Evolutionary conservation across 495 filamentous ascomycete genomes (phyloP), one percentile per base, ranked within the genome.

Genomic region (Zalerion maritima): DNA sequence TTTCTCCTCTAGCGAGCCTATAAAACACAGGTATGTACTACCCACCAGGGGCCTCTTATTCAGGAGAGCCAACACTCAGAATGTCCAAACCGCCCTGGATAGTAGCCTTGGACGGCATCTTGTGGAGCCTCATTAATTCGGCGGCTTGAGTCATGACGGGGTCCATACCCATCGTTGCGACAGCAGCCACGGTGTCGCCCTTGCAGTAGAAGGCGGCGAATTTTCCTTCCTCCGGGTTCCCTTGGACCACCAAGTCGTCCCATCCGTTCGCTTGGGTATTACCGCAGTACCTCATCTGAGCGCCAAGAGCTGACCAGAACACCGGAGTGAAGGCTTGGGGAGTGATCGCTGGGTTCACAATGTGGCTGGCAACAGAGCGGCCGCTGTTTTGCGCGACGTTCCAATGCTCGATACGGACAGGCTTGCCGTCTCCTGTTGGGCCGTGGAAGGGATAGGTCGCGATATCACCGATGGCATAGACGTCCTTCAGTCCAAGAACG

Each of bases 301-400:
- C 60, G 9, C 84, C 87, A 6, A 96, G 55, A 2, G 89, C 91
- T 6, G 80, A 87, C 89, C 89, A 97, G 62, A 97, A 97, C 18
- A 97, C 67, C 0, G 89, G 89, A 14, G 84, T 82, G 56, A 94
- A 97, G 2, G 63, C 56, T 36, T 82, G 75, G 0, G 76, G 64
- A 41, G 55, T 59, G 8, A 64, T 41, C 39, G 55, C 49, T 17
- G 73, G 66, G 34, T 75, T 66, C 20, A 68, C 61, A 33, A 97
- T 94, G 35, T 78, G 64, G 31, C 59, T 54, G 3, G 81, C 89
- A 4, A 74, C 89, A 14, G 62, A 58, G 11, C 87, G 77, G 3
- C 89, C 89, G 3, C 78, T 58, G 40, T 94, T 94, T 53, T 96
- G 89, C 2, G 89, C 89, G 2, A 97, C 89, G 50, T 94, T 85